Conservation (phyloP, 2,329 filamentous ascomycete genomes). For the Allantophomopsis lycopodina region DNA sequence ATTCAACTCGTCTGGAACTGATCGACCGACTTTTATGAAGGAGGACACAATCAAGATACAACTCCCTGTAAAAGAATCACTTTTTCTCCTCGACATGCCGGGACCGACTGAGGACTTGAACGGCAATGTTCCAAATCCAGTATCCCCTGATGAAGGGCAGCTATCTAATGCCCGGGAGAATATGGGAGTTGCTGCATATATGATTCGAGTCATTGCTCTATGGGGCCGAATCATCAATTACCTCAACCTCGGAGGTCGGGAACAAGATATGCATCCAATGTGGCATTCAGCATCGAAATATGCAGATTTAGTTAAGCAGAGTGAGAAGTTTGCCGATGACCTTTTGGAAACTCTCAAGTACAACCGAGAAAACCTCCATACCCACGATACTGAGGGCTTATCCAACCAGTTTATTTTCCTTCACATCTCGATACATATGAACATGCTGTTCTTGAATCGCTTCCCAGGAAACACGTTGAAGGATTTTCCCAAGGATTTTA, state of each 20-base stretch:
- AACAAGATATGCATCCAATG: constrained; percentile 61
- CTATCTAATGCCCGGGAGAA: constrained; percentile 59
- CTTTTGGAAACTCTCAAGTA: constrained; percentile 65
- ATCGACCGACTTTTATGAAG: constrained; percentile 80
- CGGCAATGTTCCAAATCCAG: constrained; percentile 51
- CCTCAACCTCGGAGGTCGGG: constrained; percentile 78
- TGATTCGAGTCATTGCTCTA: constrained; percentile 70
- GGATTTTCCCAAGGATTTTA: constrained; percentile 58
- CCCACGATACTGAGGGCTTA: constrained; percentile 71
- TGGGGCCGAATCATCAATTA: constrained; percentile 89
- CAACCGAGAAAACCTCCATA: constrained; percentile 67
- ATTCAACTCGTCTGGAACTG: constrained; percentile 91
- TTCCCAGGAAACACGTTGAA: constrained; percentile 59
- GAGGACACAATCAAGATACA: constrained; percentile 84
- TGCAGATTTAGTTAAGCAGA: constrained; percentile 52
- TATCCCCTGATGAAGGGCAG: constrained; percentile 48
- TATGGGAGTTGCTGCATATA: constrained; percentile 89
- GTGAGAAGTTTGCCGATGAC: constrained; percentile 52
- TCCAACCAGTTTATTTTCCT: constrained; percentile 88
- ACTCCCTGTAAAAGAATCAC: constrained; percentile 77
- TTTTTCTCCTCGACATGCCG: constrained; percentile 84
- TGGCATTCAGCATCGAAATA: constrained; percentile 77
- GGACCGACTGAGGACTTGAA: constrained; percentile 74
- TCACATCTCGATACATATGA: constrained; percentile 82
- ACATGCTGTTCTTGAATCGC: constrained; percentile 77